These are phyloP conservation scores for Thelephora aurantiotincta DNA, from an alignment of 768 basidiomycete species.

Conservation along the genomic window DNA sequence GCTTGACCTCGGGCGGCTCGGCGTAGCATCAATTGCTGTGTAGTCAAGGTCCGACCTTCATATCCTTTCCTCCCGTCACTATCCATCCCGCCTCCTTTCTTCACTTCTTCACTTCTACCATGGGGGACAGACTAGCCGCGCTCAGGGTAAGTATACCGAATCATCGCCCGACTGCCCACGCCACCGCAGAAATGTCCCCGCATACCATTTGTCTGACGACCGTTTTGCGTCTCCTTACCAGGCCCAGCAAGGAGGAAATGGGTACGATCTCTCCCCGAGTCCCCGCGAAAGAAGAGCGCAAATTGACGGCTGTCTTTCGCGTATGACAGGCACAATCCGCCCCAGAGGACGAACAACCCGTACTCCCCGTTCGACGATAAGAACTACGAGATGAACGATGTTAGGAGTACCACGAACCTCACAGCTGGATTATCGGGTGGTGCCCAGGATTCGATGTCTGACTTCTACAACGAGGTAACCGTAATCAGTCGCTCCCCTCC, in stretches of 20 bases:
- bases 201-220: not conserved
- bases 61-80: not conserved
- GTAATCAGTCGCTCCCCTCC: slow-evolving; percentile 8
- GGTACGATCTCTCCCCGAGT: slow-evolving; percentile 7
- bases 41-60: slow-evolving; percentile 4
- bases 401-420: slow-evolving; percentile 39
- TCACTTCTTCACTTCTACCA: slow-evolving; percentile 17
- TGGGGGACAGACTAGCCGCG: slow-evolving; percentile 87
- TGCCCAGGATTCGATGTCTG: slow-evolving; percentile 42
- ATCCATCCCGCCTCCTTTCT: slow-evolving; percentile 4
- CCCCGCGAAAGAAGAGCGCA: not conserved
- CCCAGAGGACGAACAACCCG: slow-evolving; percentile 43
- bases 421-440: slow-evolving; percentile 9
- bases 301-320: not conserved
- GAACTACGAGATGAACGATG: slow-evolving; percentile 54
- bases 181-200: not conserved
- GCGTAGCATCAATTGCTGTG: slow-evolving; percentile 7
- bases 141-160: slow-evolving; percentile 45
- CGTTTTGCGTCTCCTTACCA: slow-evolving; percentile 12
- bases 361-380: slow-evolving; percentile 54
- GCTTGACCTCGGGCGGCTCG: too few species aligned
- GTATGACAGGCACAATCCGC: slow-evolving; percentile 42
- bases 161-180: too few species aligned
- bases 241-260: slow-evolving; percentile 54
- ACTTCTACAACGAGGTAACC: slow-evolving; percentile 63